Conservation (phyloP, 2,329 filamentous ascomycete genomes). For the Diaporthe sp. region DNA sequence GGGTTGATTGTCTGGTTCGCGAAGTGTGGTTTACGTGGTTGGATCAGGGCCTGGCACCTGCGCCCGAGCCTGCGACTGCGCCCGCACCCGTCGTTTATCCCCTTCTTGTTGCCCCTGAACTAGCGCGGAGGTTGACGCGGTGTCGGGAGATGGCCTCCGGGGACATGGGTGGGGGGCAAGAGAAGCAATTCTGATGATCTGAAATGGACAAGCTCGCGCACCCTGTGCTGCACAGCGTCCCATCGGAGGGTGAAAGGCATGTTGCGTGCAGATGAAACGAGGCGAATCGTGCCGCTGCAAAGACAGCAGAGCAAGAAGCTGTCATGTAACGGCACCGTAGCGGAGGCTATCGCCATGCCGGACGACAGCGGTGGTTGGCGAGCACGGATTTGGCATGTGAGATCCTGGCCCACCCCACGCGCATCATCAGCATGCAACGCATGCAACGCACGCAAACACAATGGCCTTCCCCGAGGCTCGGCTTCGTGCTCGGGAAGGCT, state of each 20-base stretch:
- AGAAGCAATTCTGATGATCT: slow-evolving; percentile 18
- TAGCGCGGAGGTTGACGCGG: slow-evolving; percentile 29
- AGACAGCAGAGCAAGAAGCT: slow-evolving; percentile 15
- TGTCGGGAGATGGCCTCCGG: slow-evolving; percentile 24
- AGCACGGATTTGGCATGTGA: slow-evolving; percentile 16
- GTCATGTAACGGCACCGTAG: slow-evolving; percentile 16
- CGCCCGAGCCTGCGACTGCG: background rate
- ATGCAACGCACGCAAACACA: background rate
- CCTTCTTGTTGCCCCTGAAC: slow-evolving; percentile 30
- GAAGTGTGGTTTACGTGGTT: slow-evolving; percentile 6
- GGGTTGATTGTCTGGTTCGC: slow-evolving; percentile 12
- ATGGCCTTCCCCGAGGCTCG: slow-evolving; percentile 6
- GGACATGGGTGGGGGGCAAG: background rate
- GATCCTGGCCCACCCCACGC: background rate
- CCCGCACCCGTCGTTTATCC: slow-evolving; percentile 3
- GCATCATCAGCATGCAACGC: background rate
- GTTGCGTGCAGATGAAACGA: slow-evolving; percentile 35
- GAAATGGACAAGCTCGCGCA: slow-evolving; percentile 14
- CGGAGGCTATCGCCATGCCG: background rate
- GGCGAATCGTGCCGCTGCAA: slow-evolving; percentile 7
- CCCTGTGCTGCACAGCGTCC: slow-evolving; percentile 13
- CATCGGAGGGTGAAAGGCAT: slow-evolving; percentile 32
- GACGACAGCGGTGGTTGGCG: background rate
- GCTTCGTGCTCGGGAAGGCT: slow-evolving; percentile 11
- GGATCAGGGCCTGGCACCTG: slow-evolving; percentile 9